phyloP scores from a whole-genome alignment of 306 rosid genomes.

The Quercus rubra region DNA sequence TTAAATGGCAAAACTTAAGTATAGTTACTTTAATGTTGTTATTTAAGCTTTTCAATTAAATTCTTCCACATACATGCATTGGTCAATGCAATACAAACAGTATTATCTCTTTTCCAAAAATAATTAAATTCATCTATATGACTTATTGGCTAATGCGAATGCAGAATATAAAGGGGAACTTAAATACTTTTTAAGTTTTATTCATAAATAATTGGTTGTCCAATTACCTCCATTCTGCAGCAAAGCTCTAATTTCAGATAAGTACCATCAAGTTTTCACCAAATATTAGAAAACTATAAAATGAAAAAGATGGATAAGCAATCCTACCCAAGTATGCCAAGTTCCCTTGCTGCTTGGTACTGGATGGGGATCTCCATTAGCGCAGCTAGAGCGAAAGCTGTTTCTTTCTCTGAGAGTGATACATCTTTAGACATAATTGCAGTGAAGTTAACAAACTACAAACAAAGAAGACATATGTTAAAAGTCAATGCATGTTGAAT shows the following conservation, averaged over 20 bases:
- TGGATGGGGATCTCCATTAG: conserved; percentile 96
- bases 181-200: too few relatives aligned
- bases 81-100: too few relatives aligned
- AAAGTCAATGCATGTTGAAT: not conserved
- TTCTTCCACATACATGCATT: too few relatives aligned
- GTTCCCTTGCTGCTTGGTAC: conserved; percentile 70
- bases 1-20: too few relatives aligned
- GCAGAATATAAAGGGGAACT: too few relatives aligned
- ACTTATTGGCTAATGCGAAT: too few relatives aligned
- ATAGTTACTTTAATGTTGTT: too few relatives aligned
- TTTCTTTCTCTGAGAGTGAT: conserved; percentile 54
- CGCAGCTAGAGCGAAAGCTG: conserved; percentile 88
- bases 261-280: not conserved
- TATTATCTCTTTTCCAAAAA: too few relatives aligned
- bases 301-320: not conserved
- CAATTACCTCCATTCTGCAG: not conserved
- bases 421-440: conserved; percentile 48
- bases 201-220: not conserved
- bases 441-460: conserved; percentile 83
- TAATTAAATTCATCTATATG: too few relatives aligned
- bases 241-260: not conserved
- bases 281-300: not conserved
- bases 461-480: not conserved
- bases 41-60: too few relatives aligned
- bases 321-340: conserved; percentile 60